Evolutionary conservation across 805 yeast genomes (phyloP), one percentile per base, ranked within the genome.

Genomic region (Candida germanica): DNA sequence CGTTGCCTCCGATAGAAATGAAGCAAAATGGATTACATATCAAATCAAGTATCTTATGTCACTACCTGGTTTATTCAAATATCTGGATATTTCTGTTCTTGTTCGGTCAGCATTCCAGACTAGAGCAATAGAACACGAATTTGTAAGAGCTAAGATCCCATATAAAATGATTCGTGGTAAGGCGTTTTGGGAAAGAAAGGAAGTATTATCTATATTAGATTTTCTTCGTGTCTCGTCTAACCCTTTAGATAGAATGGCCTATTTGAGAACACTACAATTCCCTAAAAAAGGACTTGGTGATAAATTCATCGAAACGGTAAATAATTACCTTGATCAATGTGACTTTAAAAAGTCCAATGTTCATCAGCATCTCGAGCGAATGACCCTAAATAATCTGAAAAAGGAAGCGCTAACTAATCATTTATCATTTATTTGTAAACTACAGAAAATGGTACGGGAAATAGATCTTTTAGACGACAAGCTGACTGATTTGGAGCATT

Each of bases 131-230:
- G 96, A 88, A 51, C 72, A 71, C 21, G 83, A 77, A 13, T 59
- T 91, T 16, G 65, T 76, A 1, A 67, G 61, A 31, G 54, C 58
- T 2, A 63, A 73, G 3, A 71, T 88, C 2, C 88, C 93, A 0
- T 84, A 85, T 49, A 59, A 61, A 6, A 71, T 88, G 39, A 67
- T 83, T 0, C 80, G 81, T 35, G 96, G 96, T 0, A 68, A 67
- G 29, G 80, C 87, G 1, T 85, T 87, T 49, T 86, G 94, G 91
- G 87, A 83, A 26, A 58, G 82, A 26, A 75, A 74, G 38, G 95
- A 86, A 49, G 79, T 87, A 11, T 64, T 68, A 15, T 59, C 75
- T 0, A 68, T 85, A 39, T 42, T 87, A 28, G 84, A 82, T 50
- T 78, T 80, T 45, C 51, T 91, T 18, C 69, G 87, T 21, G 77